Conservation (phyloP, 2,329 filamentous ascomycete genomes). For the Aspergillus carbonarius region DNA sequence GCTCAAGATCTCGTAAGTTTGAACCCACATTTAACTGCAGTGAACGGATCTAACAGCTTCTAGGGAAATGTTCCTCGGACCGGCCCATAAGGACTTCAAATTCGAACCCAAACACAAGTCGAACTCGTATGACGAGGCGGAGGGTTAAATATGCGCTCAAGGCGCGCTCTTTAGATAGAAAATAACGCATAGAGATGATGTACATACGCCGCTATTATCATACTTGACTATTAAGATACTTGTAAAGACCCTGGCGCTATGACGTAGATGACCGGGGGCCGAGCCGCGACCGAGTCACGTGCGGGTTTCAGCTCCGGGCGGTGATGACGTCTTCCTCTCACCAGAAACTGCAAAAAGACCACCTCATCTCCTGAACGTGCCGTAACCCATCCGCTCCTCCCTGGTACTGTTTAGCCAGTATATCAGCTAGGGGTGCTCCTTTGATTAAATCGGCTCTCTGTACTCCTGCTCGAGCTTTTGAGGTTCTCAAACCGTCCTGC, state of each 20-base stretch:
- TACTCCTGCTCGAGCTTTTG: neutral
- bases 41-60: constrained; percentile 8
- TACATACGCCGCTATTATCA: neutral
- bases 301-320: constrained; percentile 11
- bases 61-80: constrained; percentile 97
- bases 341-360: constrained; percentile 60
- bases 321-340: constrained; percentile 37
- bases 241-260: neutral
- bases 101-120: constrained; percentile 99
- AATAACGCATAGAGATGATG: neutral
- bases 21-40: constrained; percentile 12
- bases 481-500: neutral
- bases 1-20: constrained; percentile 91
- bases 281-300: constrained; percentile 15
- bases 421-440: neutral
- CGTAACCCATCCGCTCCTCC: neutral
- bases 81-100: constrained; percentile 82
- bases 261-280: neutral
- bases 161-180: neutral
- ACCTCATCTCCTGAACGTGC: constrained; percentile 55
- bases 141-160: constrained; percentile 44
- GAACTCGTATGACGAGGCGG: constrained; percentile 75
- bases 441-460: neutral
- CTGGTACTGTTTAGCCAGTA: neutral
- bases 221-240: neutral